Evolutionary conservation across 352 stramenopile genomes (phyloP).

Genomic region (Saprolegnia parasitica): DNA sequence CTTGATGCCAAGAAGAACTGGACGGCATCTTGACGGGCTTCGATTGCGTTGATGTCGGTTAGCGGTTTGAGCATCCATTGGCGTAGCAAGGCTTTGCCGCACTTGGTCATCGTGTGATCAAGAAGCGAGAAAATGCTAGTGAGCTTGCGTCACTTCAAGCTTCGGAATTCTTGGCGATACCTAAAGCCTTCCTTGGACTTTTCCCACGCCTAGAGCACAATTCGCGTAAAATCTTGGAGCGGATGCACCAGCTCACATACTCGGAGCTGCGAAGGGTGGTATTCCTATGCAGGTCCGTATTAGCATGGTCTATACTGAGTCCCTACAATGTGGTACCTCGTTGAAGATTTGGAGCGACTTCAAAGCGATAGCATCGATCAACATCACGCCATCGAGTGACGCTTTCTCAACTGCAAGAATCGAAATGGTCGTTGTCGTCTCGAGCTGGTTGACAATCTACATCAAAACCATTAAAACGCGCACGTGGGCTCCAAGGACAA

Average conservation of each 20-base stretch:
- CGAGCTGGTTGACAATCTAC: constrained; percentile 80
- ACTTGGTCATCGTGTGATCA: constrained; percentile 75
- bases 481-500: background rate
- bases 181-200: constrained; percentile 82
- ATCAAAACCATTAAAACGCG: background rate
- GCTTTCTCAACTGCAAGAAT: constrained; percentile 62
- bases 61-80: constrained; percentile 79
- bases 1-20: constrained; percentile 50
- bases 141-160: background rate
- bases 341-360: constrained; percentile 82
- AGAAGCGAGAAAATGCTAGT: constrained; percentile 67
- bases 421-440: constrained; percentile 47
- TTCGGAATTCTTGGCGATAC: constrained; percentile 30
- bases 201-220: constrained; percentile 32
- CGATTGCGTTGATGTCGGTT: constrained; percentile 41
- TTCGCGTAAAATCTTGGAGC: background rate
- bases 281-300: constrained; percentile 43
- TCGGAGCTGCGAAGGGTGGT: constrained; percentile 73
- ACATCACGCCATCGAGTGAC: constrained; percentile 71
- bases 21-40: constrained; percentile 51
- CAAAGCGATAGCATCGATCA: constrained; percentile 63
- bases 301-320: constrained; percentile 19
- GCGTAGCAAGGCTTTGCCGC: constrained; percentile 50
- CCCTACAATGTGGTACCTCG: constrained; percentile 36
- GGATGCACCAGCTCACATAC: constrained; percentile 32